Evolutionary conservation across 1,284 basidiomycete species (phyloP).

Genomic region (Boletus mariae): DNA sequence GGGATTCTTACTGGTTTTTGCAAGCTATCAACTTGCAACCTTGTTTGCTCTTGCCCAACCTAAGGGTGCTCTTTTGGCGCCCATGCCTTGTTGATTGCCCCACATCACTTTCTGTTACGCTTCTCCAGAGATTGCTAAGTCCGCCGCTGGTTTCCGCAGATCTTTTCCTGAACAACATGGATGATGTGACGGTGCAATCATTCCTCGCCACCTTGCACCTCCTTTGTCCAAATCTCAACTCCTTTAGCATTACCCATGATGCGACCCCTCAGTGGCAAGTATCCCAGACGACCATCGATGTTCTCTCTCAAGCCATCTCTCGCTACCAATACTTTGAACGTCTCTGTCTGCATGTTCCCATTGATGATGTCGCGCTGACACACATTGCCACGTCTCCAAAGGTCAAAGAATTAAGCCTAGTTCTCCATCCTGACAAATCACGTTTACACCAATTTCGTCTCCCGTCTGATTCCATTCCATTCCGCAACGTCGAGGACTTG

Average conservation of each 20-base stretch:
- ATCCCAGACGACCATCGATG: not conserved
- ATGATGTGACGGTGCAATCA: not conserved
- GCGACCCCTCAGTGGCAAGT: not conserved
- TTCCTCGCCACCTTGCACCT: not conserved
- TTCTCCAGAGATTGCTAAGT: not conserved
- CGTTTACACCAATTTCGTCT: no score
- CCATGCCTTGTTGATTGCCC: not conserved
- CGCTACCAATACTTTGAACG: not conserved
- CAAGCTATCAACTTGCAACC: not conserved
- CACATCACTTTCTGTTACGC: not conserved
- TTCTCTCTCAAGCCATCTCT: not conserved
- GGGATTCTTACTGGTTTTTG: not conserved
- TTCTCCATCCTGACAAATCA: not conserved
- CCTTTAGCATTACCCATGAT: not conserved
- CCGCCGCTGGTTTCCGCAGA: not conserved
- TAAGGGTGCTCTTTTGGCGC: conserved; percentile 3
- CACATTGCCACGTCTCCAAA: not conserved
- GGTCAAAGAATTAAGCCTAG: not conserved
- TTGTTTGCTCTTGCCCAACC: conserved; percentile 2
- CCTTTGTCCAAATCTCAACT: not conserved
- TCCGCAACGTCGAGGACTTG: not conserved
- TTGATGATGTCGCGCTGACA: not conserved
- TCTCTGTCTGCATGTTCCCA: not conserved
- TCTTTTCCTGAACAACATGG: not conserved
- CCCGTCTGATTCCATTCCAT: not conserved